Conservation (phyloP, 192 early-diverging fungal species). For the Chytriomyces sp. region DNA sequence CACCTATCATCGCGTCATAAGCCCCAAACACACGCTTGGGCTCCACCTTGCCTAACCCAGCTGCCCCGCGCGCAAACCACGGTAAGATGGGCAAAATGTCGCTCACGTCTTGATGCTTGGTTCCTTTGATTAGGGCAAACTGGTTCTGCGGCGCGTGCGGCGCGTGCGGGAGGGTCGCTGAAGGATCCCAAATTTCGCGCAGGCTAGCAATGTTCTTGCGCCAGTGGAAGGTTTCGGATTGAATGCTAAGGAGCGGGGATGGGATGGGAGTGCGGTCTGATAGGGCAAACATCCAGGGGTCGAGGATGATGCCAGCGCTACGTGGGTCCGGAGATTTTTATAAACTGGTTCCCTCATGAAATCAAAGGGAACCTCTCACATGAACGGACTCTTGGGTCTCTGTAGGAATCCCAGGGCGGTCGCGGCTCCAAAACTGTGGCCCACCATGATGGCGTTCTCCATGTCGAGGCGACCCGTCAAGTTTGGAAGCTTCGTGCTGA, state of each 20-base stretch:
- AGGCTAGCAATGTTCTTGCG: conserved; percentile 3
- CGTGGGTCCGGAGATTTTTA: background rate
- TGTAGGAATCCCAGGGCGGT: conserved; percentile 17
- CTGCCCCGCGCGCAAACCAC: background rate
- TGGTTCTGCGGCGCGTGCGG: background rate
- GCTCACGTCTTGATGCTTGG: conserved; percentile 24
- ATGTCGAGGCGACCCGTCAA: conserved; percentile 27
- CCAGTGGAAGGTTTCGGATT: conserved; percentile 32
- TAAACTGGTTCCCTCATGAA: background rate
- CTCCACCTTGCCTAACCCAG: background rate
- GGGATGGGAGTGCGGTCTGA: background rate
- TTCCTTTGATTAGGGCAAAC: conserved; percentile 14
- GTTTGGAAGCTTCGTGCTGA: background rate
- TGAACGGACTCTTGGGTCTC: background rate
- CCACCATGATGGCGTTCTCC: conserved; percentile 10
- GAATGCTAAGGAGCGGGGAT: conserved; percentile 18
- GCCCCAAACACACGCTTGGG: background rate
- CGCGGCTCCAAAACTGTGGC: conserved; percentile 30
- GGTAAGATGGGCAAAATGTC: conserved; percentile 4
- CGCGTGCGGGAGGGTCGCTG: background rate
- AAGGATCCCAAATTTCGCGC: conserved; percentile 1
- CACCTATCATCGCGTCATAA: conserved; percentile 1
- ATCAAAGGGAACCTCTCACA: background rate
- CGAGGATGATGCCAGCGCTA: conserved; percentile 21
- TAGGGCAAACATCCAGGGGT: conserved; percentile 35